Conservation (phyloP, 768 basidiomycete species). For the Hericium alpestre region DNA sequence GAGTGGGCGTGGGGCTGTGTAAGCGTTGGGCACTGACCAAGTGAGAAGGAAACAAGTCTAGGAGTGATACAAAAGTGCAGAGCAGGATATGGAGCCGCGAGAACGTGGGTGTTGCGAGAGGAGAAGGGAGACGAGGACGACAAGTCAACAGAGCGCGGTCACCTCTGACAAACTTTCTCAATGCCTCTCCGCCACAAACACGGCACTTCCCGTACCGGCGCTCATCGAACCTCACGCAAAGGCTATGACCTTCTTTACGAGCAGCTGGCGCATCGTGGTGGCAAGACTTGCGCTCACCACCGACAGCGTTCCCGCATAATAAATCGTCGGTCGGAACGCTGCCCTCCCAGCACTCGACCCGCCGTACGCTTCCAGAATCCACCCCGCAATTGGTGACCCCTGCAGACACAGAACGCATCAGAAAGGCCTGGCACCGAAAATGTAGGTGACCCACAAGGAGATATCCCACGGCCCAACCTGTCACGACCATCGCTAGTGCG, state of each 20-base stretch:
- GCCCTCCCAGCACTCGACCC: slow-evolving; percentile 12
- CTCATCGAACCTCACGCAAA: not conserved
- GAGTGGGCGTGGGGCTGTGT: not conserved
- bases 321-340: slow-evolving; percentile 22
- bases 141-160: not conserved
- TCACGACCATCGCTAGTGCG: slow-evolving; percentile 23
- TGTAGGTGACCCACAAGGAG: slow-evolving; percentile 7
- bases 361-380: slow-evolving; percentile 18
- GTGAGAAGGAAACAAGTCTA: slow-evolving; percentile 9
- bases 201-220: slow-evolving; percentile 10
- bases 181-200: not conserved
- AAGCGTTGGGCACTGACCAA: slow-evolving; percentile 3
- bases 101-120: slow-evolving; percentile 1
- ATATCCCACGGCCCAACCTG: slow-evolving; percentile 21
- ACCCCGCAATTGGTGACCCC: slow-evolving; percentile 22
- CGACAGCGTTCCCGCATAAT: slow-evolving; percentile 20
- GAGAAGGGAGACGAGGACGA: slow-evolving; percentile 7
- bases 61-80: slow-evolving; percentile 3
- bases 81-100: not conserved
- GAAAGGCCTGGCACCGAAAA: not conserved
- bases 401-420: not conserved
- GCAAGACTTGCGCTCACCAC: slow-evolving; percentile 16
- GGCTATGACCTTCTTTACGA: not conserved
- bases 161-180: slow-evolving; percentile 7
- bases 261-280: slow-evolving; percentile 4